These are phyloP conservation scores for Suillus occidentalis DNA, from an alignment of 768 basidiomycete genomes.

Conservation along the genomic window DNA sequence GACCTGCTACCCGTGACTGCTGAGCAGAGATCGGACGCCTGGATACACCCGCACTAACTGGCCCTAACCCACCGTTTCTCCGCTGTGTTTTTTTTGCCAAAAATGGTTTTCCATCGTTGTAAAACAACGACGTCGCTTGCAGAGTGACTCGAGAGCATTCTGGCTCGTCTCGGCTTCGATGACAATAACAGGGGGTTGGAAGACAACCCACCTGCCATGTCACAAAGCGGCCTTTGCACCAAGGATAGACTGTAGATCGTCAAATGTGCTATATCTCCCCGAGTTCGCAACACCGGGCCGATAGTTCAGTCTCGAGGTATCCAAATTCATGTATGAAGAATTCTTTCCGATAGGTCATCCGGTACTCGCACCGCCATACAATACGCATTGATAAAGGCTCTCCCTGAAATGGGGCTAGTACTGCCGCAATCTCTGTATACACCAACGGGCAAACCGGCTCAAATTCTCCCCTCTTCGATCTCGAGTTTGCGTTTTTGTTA, in stretches of 20 bases:
- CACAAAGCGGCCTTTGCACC: conserved; percentile 51
- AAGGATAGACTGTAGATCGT: conserved; percentile 34
- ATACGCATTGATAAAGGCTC: neutral
- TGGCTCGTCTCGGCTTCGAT: conserved; percentile 52
- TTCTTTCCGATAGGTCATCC: neutral
- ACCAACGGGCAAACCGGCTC: neutral
- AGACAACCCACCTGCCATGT: conserved; percentile 57
- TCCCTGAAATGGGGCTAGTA: neutral
- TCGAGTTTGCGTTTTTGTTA: neutral
- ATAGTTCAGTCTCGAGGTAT: neutral
- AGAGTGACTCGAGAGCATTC: conserved; percentile 40
- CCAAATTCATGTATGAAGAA: neutral
- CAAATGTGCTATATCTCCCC: neutral
- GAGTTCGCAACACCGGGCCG: neutral
- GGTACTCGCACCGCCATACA: neutral
- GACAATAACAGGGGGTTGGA: conserved; percentile 50
- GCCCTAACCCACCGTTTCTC: neutral
- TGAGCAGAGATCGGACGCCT: neutral
- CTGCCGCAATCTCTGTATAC: neutral
- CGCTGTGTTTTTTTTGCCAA: neutral
- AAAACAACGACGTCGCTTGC: neutral
- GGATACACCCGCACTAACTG: neutral
- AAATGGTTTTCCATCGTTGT: neutral
- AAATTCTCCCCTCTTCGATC: neutral
- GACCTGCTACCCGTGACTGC: neutral